Base-by-base conservation (phyloP, 139 green algal species). In the Chlamydomonas applanata region DNA sequence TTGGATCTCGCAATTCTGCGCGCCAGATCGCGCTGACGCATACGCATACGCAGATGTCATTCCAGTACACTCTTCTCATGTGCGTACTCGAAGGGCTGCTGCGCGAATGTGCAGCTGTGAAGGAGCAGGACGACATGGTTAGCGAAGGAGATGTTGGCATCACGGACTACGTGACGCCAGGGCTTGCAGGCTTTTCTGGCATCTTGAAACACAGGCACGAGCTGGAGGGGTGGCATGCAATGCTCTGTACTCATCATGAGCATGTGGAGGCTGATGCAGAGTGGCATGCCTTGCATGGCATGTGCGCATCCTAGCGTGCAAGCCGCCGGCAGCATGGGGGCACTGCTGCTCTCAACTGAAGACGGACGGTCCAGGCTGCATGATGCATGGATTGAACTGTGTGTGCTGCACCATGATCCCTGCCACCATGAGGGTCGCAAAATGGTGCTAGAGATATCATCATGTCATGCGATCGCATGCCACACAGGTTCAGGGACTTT, bases 401-500 rank as follows among this genome's bases (percentile, higher is more conserved):
- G 1, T 7, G 34, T 20, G 62, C 61, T 63, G 53, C 45, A 24
- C 2, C 2, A 27, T 29, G 59, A 49, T 11, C 30, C 24, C 66
- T 64, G 25, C 30, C 19, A 16, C 2, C 33, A 67, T 4, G 33
- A 29, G 46, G 27, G 5, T 9, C 59, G 61, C 78, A 32, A 20
- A 14, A n/a, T 34, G 20, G 16, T 54, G 46, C 4, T 2, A 11
- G 32, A n/a, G n/a, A n/a, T n/a, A n/a, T n/a, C n/a, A n/a, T n/a
- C n/a, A n/a, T 49, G 7, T 49, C 11, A 19, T 49, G 7, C 40
- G 40, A 49, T 49, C 40, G 40, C 40, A 11, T 7, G 7, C 40
- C 40, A 19, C 36, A 35, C 81, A 95, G 91, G 71, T 96, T 88
- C 72, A 83, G 81, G 7, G 92, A 97, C 82, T 97, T 97, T 72